These are phyloP conservation scores for Fagopyrum homotropicum DNA, from an alignment of 148 eudicot species.

Conservation along the genomic window DNA sequence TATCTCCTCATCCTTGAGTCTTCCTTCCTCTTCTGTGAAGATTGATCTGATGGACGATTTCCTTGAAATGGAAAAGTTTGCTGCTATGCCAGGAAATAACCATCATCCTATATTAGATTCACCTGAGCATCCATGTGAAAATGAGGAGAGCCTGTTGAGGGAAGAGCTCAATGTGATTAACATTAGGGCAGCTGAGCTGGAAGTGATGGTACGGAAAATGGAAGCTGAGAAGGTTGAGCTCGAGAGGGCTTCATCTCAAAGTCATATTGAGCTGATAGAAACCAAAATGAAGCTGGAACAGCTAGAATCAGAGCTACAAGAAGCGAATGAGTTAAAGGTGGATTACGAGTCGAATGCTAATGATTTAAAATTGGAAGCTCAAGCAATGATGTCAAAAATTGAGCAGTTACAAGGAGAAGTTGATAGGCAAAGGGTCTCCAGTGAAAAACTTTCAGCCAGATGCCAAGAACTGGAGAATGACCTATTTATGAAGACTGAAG, in stretches of 20 bases:
- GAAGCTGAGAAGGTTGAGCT: conserved; percentile 43
- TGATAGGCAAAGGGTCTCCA: conserved; percentile 39
- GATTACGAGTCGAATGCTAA: conserved; percentile 30
- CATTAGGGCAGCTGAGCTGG: conserved; percentile 24
- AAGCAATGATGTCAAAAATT: conserved; percentile 39
- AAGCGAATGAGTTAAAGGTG: conserved; percentile 39
- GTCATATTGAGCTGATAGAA: conserved; percentile 26
- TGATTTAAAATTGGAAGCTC: conserved; percentile 40
- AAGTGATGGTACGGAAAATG: conserved; percentile 30
- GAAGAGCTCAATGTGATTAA: conserved; percentile 31
- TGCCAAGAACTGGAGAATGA: conserved; percentile 50
- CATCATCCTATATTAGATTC: conserved; percentile 21
- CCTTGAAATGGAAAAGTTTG: conserved; percentile 87
- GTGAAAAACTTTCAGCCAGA: conserved; percentile 31
- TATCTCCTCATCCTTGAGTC: conserved; percentile 36
- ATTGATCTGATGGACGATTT: conserved; percentile 91
- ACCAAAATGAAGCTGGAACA: conserved; percentile 39
- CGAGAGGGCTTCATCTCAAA: conserved; percentile 27
- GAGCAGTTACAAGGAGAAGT: conserved; percentile 35
- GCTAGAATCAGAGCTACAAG: conserved; percentile 43
- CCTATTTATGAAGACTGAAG: conserved; percentile 31
- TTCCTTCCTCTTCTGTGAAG: conserved; percentile 28
- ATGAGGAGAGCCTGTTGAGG: conserved; percentile 20
- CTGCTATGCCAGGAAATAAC: conserved; percentile 42
- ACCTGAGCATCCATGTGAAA: neutral